Conservation (phyloP, 2,329 filamentous ascomycete species). For the Colletotrichum chrysophilum region DNA sequence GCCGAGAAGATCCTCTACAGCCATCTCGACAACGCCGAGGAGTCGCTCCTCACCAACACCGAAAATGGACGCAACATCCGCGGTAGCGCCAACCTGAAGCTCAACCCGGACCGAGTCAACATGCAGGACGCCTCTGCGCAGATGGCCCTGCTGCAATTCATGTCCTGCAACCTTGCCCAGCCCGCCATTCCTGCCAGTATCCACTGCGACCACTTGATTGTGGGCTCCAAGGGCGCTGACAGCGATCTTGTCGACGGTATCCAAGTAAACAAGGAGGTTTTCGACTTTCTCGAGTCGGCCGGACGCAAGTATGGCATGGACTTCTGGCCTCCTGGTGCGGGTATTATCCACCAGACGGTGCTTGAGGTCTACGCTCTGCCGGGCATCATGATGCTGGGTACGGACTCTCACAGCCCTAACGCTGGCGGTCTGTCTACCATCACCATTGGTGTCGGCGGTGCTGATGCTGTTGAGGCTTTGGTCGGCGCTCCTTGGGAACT, state of each 20-base stretch:
- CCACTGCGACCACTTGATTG: constrained; percentile 99
- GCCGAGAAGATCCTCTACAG: constrained; percentile 99
- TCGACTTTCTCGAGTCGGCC: constrained; percentile 94
- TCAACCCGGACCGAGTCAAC: constrained; percentile 95
- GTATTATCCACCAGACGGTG: constrained; percentile 97
- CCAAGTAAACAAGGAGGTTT: constrained; percentile 92
- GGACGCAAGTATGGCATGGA: constrained; percentile 91
- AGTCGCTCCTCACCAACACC: constrained; percentile 82
- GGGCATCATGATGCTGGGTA: constrained; percentile 98
- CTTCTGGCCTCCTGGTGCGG: constrained; percentile 93
- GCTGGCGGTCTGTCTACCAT: constrained; percentile 93
- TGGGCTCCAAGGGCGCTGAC: constrained; percentile 88
- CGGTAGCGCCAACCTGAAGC: constrained; percentile 89
- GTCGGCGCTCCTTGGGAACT: constrained; percentile 98
- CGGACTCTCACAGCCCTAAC: constrained; percentile 96
- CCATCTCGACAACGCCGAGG: constrained; percentile 88
- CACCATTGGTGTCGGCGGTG: constrained; percentile 95
- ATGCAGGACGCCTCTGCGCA: constrained; percentile 99
- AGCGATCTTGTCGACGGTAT: constrained; percentile 86
- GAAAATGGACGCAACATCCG: constrained; percentile 84
- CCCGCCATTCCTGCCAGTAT: constrained; percentile 97
- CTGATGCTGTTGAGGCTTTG: constrained; percentile 94
- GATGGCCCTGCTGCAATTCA: constrained; percentile 98
- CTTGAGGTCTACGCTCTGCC: constrained; percentile 98
- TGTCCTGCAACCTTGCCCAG: constrained; percentile 88